Conservation (phyloP, 176 grass and related monocot species). For the Coix lacrymajobi region DNA sequence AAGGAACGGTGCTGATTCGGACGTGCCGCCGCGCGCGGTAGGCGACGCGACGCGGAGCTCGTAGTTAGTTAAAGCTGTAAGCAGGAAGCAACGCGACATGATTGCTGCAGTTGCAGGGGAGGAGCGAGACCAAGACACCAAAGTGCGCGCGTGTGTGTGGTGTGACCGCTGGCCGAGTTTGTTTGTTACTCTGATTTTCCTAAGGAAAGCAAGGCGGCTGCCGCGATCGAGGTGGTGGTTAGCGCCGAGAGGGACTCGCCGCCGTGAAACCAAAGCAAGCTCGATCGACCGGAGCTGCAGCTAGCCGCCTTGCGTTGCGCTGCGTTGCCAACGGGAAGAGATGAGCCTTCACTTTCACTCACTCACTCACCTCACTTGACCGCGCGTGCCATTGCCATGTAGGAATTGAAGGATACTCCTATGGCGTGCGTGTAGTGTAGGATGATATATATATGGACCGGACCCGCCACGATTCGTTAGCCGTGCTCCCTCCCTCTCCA, state of each 20-base stretch:
- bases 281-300: background rate
- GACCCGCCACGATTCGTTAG: constrained; percentile 26
- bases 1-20: constrained; percentile 16
- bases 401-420: background rate
- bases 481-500: background rate
- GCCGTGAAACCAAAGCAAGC: constrained; percentile 44
- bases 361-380: constrained; percentile 4
- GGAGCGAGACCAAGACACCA: too few relatives aligned
- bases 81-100: constrained; percentile 49
- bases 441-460: background rate
- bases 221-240: constrained; percentile 35
- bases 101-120: constrained; percentile 1
- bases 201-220: background rate
- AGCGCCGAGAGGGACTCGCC: constrained; percentile 42
- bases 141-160: background rate
- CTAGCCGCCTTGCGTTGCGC: background rate
- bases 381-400: background rate
- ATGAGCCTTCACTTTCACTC: constrained; percentile 18
- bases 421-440: background rate
- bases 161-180: constrained; percentile 14
- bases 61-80: constrained; percentile 58
- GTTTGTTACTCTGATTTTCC: constrained; percentile 14
- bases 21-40: constrained; percentile 29
- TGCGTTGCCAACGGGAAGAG: background rate
- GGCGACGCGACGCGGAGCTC: background rate